These are phyloP conservation scores for Aspergillus udagawae DNA, from an alignment of 2,329 filamentous ascomycete species.

Conservation along the genomic window DNA sequence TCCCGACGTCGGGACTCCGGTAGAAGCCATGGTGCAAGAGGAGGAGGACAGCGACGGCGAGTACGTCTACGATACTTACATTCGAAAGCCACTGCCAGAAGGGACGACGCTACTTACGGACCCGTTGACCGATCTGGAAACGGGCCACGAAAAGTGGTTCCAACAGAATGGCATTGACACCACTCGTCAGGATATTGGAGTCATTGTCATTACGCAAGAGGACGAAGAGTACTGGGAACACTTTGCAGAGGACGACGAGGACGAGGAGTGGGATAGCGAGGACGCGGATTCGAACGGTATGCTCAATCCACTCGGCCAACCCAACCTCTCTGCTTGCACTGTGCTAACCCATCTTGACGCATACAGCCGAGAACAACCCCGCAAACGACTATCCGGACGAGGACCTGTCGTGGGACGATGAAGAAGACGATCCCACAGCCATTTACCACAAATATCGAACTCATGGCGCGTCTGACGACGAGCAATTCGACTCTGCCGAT, in stretches of 20 bases:
- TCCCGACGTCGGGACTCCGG: conserved; percentile 1
- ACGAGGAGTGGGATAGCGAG: conserved; percentile 55
- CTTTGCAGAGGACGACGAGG: conserved; percentile 52
- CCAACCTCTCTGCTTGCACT: too few species aligned
- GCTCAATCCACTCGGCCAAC: background rate
- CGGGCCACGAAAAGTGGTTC: conserved; percentile 21
- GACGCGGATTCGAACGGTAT: conserved; percentile 60
- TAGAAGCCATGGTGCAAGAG: conserved; percentile 9
- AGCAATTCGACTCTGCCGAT: conserved; percentile 41
- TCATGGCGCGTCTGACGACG: conserved; percentile 40
- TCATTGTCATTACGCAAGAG: conserved; percentile 41
- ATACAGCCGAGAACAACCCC: conserved; percentile 46
- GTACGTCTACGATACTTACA: conserved; percentile 61
- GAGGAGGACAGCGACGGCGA: conserved; percentile 48
- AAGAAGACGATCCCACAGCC: conserved; percentile 38
- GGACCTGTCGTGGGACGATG: conserved; percentile 46
- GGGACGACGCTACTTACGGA: conserved; percentile 31
- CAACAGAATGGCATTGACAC: conserved; percentile 27
- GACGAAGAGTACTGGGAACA: conserved; percentile 54
- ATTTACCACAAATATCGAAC: conserved; percentile 39
- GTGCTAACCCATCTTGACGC: conserved; percentile 3
- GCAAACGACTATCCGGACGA: conserved; percentile 51
- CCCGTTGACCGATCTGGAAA: conserved; percentile 27
- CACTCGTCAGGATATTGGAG: conserved; percentile 34
- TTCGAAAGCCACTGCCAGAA: conserved; percentile 46